A percentile compares a stretch with the other conserved stretches of the same genome.
phyloP scores from a whole-genome alignment of 2,329 filamentous ascomycete species.

The Reticulascus tulasneorum region DNA sequence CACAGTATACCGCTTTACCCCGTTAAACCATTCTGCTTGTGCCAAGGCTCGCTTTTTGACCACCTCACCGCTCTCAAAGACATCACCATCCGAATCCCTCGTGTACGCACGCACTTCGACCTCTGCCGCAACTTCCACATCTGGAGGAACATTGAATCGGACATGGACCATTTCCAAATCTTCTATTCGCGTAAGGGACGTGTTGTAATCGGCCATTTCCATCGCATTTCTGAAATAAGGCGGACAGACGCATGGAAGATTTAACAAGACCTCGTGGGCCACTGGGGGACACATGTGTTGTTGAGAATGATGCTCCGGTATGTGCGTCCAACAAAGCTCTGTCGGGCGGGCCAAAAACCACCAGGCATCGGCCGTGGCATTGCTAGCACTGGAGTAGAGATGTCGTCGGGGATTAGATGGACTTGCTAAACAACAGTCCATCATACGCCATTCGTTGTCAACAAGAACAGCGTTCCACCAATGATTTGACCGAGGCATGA shows the following conservation, averaged over 20 bases:
- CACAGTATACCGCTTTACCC: slow-evolving; percentile 85
- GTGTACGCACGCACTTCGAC: slow-evolving; percentile 81
- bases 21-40: slow-evolving; percentile 86
- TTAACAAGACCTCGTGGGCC: slow-evolving; percentile 78
- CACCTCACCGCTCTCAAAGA: slow-evolving; percentile 86
- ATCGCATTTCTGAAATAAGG: slow-evolving; percentile 81
- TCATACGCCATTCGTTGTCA: slow-evolving; percentile 92
- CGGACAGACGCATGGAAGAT: slow-evolving; percentile 80
- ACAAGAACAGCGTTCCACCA: slow-evolving; percentile 96
- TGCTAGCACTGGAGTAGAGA: slow-evolving; percentile 70
- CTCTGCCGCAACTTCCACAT: slow-evolving; percentile 89
- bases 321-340: slow-evolving; percentile 93
- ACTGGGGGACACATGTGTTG: slow-evolving; percentile 92
- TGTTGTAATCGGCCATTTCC: slow-evolving; percentile 86
- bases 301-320: slow-evolving; percentile 80
- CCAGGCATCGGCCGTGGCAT: slow-evolving; percentile 74
- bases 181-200: slow-evolving; percentile 78
- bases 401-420: slow-evolving; percentile 81
- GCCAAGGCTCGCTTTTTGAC: slow-evolving; percentile 82
- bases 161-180: slow-evolving; percentile 91
- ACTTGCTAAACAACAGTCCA: slow-evolving; percentile 89
- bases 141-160: slow-evolving; percentile 79
- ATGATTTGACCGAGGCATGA: slow-evolving; percentile 85
- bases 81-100: slow-evolving; percentile 81
- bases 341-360: slow-evolving; percentile 90